Evolutionary conservation across 179 eudicot genomes (phyloP).

Genomic region (Beta corolliflora): DNA sequence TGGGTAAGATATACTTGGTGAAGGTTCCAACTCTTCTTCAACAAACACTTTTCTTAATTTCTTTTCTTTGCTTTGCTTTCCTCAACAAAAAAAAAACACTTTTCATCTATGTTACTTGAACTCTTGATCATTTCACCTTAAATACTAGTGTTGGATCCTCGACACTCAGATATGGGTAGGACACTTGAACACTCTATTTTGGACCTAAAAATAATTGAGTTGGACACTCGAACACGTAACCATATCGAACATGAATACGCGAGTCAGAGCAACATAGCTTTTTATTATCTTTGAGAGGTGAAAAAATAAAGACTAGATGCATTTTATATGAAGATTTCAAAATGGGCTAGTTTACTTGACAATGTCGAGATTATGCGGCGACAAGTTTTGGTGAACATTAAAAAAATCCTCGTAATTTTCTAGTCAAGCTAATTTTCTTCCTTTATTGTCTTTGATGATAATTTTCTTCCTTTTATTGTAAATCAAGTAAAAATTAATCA

Average conservation of each 20-base stretch:
- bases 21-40: conserved; percentile 6
- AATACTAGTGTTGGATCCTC: too few relatives aligned
- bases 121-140: too few relatives aligned
- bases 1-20: conserved; percentile 19
- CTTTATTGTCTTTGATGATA: neutral
- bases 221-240: too few relatives aligned
- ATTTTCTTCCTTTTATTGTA: too few relatives aligned
- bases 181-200: too few relatives aligned
- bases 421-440: neutral
- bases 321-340: neutral
- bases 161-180: too few relatives aligned
- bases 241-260: too few relatives aligned
- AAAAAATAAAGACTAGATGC: too few relatives aligned
- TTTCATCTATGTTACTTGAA: too few relatives aligned
- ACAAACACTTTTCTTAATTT: neutral
- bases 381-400: neutral
- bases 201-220: too few relatives aligned
- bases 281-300: too few relatives aligned
- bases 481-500: neutral
- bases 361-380: neutral
- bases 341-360: neutral
- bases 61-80: neutral
- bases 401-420: neutral
- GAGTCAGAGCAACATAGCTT: too few relatives aligned
- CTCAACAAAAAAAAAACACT: neutral